Conservation (phyloP, 2,329 filamentous ascomycete genomes). For the Pseudodiploospora longispora region DNA sequence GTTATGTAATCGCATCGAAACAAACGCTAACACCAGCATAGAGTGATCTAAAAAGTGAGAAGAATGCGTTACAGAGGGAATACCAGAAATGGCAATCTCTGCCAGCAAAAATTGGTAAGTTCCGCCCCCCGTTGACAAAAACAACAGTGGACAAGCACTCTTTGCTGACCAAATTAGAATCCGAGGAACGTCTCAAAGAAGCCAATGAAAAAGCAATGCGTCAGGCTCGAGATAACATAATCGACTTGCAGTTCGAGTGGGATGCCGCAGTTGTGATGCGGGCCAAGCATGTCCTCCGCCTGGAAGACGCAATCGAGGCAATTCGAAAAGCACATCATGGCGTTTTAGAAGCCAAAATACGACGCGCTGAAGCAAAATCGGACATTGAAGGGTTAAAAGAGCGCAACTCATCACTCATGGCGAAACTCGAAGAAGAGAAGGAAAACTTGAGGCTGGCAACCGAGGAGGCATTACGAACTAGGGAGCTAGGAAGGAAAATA, state of each 20-base stretch:
- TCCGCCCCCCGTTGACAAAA: not conserved
- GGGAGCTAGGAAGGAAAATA: slow-evolving; percentile 25
- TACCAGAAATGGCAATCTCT: slow-evolving; percentile 57
- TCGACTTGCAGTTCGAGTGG: slow-evolving; percentile 43
- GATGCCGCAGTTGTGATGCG: slow-evolving; percentile 50
- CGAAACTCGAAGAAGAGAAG: slow-evolving; percentile 40
- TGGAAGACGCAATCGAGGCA: slow-evolving; percentile 51
- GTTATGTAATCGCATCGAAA: not conserved
- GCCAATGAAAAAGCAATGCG: slow-evolving; percentile 23
- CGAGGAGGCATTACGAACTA: slow-evolving; percentile 28
- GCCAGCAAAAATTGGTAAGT: slow-evolving; percentile 62
- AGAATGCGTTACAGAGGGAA: slow-evolving; percentile 58
- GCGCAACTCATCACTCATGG: slow-evolving; percentile 53
- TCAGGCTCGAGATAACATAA: slow-evolving; percentile 30
- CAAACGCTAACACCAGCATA: slow-evolving; percentile 22
- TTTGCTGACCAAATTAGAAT: slow-evolving; percentile 22
- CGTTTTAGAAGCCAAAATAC: slow-evolving; percentile 61
- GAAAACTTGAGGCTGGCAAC: slow-evolving; percentile 26
- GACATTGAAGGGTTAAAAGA: slow-evolving; percentile 63
- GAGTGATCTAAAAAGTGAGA: slow-evolving; percentile 49
- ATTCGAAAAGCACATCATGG: slow-evolving; percentile 56
- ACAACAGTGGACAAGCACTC: not conserved
- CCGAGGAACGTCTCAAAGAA: slow-evolving; percentile 25
- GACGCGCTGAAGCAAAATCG: slow-evolving; percentile 71
- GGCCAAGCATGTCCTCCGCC: slow-evolving; percentile 42